Conservation (phyloP, 2,329 filamentous ascomycete genomes). For the Cadophora sp. region DNA sequence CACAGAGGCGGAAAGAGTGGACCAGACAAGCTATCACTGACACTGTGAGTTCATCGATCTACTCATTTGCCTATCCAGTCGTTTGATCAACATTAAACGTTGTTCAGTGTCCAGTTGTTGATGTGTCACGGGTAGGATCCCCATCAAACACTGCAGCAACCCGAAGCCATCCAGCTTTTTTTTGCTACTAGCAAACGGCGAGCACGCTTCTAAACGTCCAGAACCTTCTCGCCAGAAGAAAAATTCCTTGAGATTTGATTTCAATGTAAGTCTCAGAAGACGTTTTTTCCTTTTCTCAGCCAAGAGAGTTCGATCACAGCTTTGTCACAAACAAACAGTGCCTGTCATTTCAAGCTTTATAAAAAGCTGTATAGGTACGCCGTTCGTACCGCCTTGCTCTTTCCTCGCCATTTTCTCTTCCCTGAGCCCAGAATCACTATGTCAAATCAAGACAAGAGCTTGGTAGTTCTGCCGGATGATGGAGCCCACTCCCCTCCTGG, state of each 20-base stretch:
- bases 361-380: constrained; percentile 33
- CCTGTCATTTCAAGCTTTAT: constrained; percentile 22
- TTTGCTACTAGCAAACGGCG: constrained; percentile 38
- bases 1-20: not conserved
- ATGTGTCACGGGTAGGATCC: constrained; percentile 30
- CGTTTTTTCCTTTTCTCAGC: constrained; percentile 2
- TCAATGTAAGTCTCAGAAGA: constrained; percentile 20
- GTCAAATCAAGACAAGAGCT: constrained; percentile 9
- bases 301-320: constrained; percentile 11
- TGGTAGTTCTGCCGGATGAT: constrained; percentile 9
- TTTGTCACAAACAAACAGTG: constrained; percentile 30
- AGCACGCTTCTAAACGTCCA: constrained; percentile 15
- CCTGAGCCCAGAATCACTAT: constrained; percentile 13
- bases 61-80: not conserved
- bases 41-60: not conserved
- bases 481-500: constrained; percentile 13
- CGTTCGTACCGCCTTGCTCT: constrained; percentile 25
- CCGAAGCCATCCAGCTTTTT: constrained; percentile 28
- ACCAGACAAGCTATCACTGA: not conserved
- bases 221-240: constrained; percentile 25
- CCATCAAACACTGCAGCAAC: constrained; percentile 34
- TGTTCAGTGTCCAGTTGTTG: constrained; percentile 20
- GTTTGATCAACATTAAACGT: constrained; percentile 23
- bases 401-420: constrained; percentile 8
- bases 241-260: constrained; percentile 10